Percentiles rank a stretch among this genome's conserved stretches.
Conservation (phyloP, 768 basidiomycete species). For the Mycena floridula region DNA sequence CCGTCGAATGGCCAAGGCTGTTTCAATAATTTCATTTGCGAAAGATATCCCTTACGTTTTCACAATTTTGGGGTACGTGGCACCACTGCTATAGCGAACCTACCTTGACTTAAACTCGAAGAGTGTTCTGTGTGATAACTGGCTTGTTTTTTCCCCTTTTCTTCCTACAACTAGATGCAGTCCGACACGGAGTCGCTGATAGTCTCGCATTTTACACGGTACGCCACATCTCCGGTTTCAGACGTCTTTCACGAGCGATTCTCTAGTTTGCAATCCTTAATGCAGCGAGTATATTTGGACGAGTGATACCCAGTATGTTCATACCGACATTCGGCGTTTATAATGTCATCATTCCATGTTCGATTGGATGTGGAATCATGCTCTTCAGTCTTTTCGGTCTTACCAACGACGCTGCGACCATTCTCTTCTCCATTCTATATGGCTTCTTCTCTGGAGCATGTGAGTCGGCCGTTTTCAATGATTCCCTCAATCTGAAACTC, state of each 20-base stretch:
- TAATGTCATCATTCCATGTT: conserved; percentile 29
- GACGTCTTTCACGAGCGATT: not conserved
- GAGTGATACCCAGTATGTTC: conserved; percentile 38
- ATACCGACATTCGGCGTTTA: conserved; percentile 33
- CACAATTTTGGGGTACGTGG: conserved; percentile 29
- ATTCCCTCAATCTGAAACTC: not conserved
- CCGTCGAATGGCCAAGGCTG: conserved; percentile 19
- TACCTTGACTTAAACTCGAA: conserved; percentile 13
- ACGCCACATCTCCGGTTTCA: not conserved
- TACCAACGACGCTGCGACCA: conserved; percentile 23
- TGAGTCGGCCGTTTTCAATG: conserved; percentile 21
- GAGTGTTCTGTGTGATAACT: conserved; percentile 24
- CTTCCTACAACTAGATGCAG: conserved; percentile 49
- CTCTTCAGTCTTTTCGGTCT: conserved; percentile 42
- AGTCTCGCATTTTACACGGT: conserved; percentile 48
- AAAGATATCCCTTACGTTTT: conserved; percentile 38
- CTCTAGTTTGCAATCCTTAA: conserved; percentile 46
- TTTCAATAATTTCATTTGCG: conserved; percentile 24
- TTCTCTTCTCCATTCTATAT: conserved; percentile 33
- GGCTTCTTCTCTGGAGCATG: conserved; percentile 44
- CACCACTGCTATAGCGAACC: not conserved
- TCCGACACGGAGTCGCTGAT: conserved; percentile 33
- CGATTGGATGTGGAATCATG: conserved; percentile 21
- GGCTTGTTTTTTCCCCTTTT: conserved; percentile 48
- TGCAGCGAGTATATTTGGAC: conserved; percentile 39